phyloP scores from a whole-genome alignment of 352 stramenopile species.

The Phytopythium ostracodes region DNA sequence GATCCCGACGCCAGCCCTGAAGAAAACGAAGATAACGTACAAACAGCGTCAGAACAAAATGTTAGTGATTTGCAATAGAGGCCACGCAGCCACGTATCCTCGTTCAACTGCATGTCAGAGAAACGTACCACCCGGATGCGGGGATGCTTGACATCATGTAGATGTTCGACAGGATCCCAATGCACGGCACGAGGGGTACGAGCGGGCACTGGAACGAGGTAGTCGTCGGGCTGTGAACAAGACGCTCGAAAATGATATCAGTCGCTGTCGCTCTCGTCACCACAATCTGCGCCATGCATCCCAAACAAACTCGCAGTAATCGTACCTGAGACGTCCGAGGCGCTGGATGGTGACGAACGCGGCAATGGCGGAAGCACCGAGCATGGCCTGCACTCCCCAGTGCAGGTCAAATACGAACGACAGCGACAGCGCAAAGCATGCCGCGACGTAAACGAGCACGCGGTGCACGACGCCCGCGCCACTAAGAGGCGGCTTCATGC shows the following conservation, averaged over 20 bases:
- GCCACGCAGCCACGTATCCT: not conserved
- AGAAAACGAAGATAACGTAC: not conserved
- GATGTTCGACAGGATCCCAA: slow-evolving; percentile 62
- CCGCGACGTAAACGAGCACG: slow-evolving; percentile 56
- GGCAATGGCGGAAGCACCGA: slow-evolving; percentile 28
- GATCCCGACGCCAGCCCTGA: slow-evolving; percentile 66
- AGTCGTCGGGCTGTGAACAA: slow-evolving; percentile 14
- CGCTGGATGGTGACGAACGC: slow-evolving; percentile 50
- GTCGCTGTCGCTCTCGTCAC: too few species aligned
- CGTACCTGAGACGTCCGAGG: slow-evolving; percentile 55
- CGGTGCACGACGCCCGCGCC: slow-evolving; percentile 37
- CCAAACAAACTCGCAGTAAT: too few species aligned
- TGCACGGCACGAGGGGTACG: slow-evolving; percentile 52
- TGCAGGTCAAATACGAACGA: slow-evolving; percentile 65
- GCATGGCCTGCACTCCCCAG: slow-evolving; percentile 34
- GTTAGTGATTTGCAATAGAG: not conserved
- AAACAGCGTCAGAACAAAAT: not conserved
- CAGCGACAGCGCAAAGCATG: slow-evolving; percentile 58
- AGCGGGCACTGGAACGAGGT: slow-evolving; percentile 57
- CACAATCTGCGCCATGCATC: too few species aligned
- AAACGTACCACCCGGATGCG: slow-evolving; percentile 43
- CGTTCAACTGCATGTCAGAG: not conserved
- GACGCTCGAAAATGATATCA: not conserved
- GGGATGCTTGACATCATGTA: slow-evolving; percentile 66
- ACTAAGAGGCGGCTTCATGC: slow-evolving; percentile 47